Evolutionary conservation across 192 early-diverging fungal species (phyloP).

Genomic region (Backusella tuberculispora): DNA sequence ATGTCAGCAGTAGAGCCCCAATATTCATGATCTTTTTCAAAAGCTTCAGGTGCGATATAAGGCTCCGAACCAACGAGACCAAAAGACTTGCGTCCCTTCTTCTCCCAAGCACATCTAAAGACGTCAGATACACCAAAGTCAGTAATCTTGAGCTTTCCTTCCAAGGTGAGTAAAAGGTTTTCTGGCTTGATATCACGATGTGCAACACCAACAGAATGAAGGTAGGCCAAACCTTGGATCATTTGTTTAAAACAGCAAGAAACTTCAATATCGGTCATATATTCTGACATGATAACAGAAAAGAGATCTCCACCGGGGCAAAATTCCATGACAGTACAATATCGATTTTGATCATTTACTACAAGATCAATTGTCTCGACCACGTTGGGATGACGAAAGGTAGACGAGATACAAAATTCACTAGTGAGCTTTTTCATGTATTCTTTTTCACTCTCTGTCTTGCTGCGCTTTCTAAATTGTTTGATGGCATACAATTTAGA

Average conservation of each 20-base stretch:
- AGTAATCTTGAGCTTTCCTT: conserved; percentile 88
- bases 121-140: conserved; percentile 98
- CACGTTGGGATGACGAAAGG: conserved; percentile 87
- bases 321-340: conserved; percentile 77
- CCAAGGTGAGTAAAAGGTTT: conserved; percentile 83
- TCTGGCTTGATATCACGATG: conserved; percentile 85
- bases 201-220: conserved; percentile 94
- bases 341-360: conserved; percentile 83
- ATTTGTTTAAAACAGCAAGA: conserved; percentile 96
- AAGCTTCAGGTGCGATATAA: conserved; percentile 96
- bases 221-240: conserved; percentile 82
- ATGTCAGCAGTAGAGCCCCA: conserved; percentile 89
- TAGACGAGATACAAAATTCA: conserved; percentile 96
- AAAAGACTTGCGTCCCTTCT: conserved; percentile 68
- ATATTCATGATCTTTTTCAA: conserved; percentile 72
- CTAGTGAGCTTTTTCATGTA: conserved; percentile 94
- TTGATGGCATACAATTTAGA: conserved; percentile 89
- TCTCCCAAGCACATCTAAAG: conserved; percentile 86
- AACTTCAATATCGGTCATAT: conserved; percentile 70
- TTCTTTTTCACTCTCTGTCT: conserved; percentile 90
- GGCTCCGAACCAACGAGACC: conserved; percentile 93
- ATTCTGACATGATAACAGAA: conserved; percentile 75
- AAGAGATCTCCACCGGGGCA: conserved; percentile 93
- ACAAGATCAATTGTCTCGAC: conserved; percentile 95
- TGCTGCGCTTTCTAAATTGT: conserved; percentile 80